Evolutionary conservation across 495 filamentous ascomycete species (phyloP).

Genomic region (Hypoxylon intermedium): DNA sequence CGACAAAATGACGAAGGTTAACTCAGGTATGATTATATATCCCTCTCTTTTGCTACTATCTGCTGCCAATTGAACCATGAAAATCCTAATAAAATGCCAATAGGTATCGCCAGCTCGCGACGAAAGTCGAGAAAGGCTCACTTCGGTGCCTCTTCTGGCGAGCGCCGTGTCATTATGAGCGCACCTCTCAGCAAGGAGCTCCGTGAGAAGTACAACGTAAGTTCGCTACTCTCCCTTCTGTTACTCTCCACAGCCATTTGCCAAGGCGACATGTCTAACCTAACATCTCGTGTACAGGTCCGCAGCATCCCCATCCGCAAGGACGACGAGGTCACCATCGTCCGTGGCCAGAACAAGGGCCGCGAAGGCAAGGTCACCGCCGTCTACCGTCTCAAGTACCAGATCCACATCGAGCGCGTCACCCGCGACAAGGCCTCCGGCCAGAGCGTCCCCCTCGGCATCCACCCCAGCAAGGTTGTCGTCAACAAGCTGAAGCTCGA

Average conservation of each 20-base stretch:
- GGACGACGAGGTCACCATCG: conserved; percentile 92
- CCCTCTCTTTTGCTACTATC: not conserved
- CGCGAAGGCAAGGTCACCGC: conserved; percentile 93
- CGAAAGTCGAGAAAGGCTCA: conserved; percentile 98
- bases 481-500: conserved; percentile 98
- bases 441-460: conserved; percentile 84
- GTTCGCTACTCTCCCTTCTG: conserved; percentile 36
- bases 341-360: conserved; percentile 90
- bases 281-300: conserved; percentile 63
- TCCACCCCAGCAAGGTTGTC: conserved; percentile 90
- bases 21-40: conserved; percentile 50
- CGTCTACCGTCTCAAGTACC: conserved; percentile 98
- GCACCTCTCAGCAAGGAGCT: conserved; percentile 95
- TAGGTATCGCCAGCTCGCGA: conserved; percentile 81
- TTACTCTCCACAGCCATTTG: not conserved
- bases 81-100: conserved; percentile 11
- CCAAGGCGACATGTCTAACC: too few relatives aligned
- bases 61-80: conserved; percentile 22
- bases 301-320: conserved; percentile 97
- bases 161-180: conserved; percentile 91
- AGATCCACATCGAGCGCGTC: conserved; percentile 91
- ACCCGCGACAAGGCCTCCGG: conserved; percentile 93
- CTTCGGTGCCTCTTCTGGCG: conserved; percentile 89
- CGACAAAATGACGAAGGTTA: conserved; percentile 65
- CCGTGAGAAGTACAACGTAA: conserved; percentile 91